Conservation (phyloP, 495 filamentous ascomycete genomes). For the Penicillium riverlandense region DNA sequence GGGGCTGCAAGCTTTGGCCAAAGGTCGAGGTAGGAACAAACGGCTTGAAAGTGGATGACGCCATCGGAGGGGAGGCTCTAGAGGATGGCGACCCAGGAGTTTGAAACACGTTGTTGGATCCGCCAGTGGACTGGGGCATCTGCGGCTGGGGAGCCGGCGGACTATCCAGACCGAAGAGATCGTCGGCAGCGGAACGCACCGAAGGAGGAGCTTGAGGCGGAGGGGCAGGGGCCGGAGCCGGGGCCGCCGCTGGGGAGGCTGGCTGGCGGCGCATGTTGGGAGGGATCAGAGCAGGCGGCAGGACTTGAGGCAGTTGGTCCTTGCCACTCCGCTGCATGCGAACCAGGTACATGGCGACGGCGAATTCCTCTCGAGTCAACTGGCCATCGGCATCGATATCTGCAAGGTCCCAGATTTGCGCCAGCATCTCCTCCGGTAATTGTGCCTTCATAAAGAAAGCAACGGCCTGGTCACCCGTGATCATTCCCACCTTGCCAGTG, state of each 20-base stretch:
- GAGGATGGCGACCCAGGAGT: constrained; percentile 32
- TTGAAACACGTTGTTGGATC: constrained; percentile 45
- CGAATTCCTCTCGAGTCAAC: constrained; percentile 83
- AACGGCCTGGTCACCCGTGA: constrained; percentile 93
- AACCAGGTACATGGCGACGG: constrained; percentile 96
- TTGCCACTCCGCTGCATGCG: constrained; percentile 73
- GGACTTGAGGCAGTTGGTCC: constrained; percentile 58
- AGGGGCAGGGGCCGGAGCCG: constrained; percentile 43
- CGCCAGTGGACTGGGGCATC: constrained; percentile 62
- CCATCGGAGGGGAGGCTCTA: constrained; percentile 28
- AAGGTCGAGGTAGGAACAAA: constrained; percentile 89
- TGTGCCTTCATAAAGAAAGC: constrained; percentile 88
- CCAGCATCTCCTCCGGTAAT: constrained; percentile 80
- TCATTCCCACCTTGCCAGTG: constrained; percentile 66
- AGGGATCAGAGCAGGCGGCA: constrained; percentile 78
- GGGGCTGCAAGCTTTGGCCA: constrained; percentile 72
- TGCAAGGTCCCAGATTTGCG: constrained; percentile 95
- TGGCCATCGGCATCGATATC: constrained; percentile 89
- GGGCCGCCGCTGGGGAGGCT: constrained; percentile 21
- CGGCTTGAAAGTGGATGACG: constrained; percentile 65
- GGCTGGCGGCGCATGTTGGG: constrained; percentile 75
- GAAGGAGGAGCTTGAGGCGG: constrained; percentile 36
- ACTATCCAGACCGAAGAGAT: constrained; percentile 82
- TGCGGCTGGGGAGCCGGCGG: constrained; percentile 50
- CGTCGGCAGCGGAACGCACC: constrained; percentile 71